Evolutionary conservation across 352 stramenopile species (phyloP).

Genomic region (Phytophthora lateralis): DNA sequence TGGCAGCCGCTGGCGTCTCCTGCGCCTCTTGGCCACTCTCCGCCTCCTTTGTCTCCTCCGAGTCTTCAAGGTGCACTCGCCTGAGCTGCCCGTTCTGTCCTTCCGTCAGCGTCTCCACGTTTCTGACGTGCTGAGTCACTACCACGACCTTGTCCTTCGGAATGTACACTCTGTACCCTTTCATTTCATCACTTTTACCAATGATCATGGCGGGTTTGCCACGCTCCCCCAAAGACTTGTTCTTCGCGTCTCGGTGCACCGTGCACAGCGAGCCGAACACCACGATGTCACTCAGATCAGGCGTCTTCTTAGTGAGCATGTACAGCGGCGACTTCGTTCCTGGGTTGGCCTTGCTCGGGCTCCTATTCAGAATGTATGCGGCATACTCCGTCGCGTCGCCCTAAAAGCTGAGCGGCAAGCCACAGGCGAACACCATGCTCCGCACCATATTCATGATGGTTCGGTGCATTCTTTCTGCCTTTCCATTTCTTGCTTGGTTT

Average conservation of each 20-base stretch:
- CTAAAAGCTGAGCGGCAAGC: conserved; percentile 28
- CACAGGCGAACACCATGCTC: conserved; percentile 35
- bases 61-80: not conserved
- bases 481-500: conserved; percentile 31
- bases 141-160: conserved; percentile 12
- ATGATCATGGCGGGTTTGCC: conserved; percentile 13
- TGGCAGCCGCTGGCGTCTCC: not conserved
- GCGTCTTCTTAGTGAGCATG: conserved; percentile 1
- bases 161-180: conserved; percentile 15
- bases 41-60: conserved; percentile 16
- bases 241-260: conserved; percentile 8
- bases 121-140: conserved; percentile 3
- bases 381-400: conserved; percentile 30
- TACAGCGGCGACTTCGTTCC: conserved; percentile 7
- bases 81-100: conserved; percentile 3
- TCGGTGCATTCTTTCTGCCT: conserved; percentile 35
- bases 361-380: conserved; percentile 33
- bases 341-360: conserved; percentile 21
- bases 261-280: conserved; percentile 21
- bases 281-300: conserved; percentile 9
- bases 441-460: conserved; percentile 40
- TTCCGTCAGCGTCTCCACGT: conserved; percentile 5
- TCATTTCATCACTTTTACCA: conserved; percentile 22
- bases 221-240: conserved; percentile 10
- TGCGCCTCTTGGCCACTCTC: not conserved